phyloP scores from a whole-genome alignment of 2,329 filamentous ascomycete species.

The Catunica adiposa region DNA sequence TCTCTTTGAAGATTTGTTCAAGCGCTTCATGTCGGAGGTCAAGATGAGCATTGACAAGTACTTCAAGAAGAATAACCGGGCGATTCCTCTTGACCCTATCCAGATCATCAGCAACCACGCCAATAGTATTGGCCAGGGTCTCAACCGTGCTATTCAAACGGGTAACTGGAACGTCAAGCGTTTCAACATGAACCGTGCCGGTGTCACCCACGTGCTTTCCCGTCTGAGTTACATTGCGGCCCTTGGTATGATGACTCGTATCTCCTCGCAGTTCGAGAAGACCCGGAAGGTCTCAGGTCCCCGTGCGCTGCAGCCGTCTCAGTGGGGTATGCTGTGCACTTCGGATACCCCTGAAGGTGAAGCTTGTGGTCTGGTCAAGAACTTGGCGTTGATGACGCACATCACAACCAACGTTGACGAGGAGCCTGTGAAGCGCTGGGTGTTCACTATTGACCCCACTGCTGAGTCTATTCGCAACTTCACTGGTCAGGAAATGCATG shows the following conservation, averaged over 20 bases:
- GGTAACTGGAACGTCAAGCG: constrained; percentile 97
- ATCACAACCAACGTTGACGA: constrained; percentile 96
- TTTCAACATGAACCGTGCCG: constrained; percentile 96
- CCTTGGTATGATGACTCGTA: constrained; percentile 98
- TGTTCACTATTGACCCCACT: constrained; percentile 74
- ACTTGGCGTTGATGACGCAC: constrained; percentile 95
- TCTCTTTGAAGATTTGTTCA: constrained; percentile 95
- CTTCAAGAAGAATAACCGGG: constrained; percentile 80
- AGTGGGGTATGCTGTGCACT: constrained; percentile 95
- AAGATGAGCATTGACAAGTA: constrained; percentile 93
- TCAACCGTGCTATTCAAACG: constrained; percentile 91
- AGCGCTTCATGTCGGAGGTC: constrained; percentile 76
- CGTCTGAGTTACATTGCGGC: constrained; percentile 91
- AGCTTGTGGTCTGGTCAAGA: constrained; percentile 94
- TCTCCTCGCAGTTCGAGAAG: constrained; percentile 97
- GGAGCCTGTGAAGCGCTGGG: constrained; percentile 68
- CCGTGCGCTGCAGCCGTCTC: constrained; percentile 86
- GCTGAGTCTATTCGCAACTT: constrained; percentile 58
- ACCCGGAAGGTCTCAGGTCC: constrained; percentile 92
- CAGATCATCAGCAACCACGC: constrained; percentile 71
- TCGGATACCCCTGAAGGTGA: constrained; percentile 98
- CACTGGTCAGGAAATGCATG: constrained; percentile 70
- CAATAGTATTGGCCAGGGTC: constrained; percentile 74
- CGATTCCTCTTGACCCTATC: constrained; percentile 73
- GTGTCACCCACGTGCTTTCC: constrained; percentile 91